These are phyloP conservation scores for Paramecium sonneborni DNA, from an alignment of 73 alveolate genomes.

Conservation along the genomic window DNA sequence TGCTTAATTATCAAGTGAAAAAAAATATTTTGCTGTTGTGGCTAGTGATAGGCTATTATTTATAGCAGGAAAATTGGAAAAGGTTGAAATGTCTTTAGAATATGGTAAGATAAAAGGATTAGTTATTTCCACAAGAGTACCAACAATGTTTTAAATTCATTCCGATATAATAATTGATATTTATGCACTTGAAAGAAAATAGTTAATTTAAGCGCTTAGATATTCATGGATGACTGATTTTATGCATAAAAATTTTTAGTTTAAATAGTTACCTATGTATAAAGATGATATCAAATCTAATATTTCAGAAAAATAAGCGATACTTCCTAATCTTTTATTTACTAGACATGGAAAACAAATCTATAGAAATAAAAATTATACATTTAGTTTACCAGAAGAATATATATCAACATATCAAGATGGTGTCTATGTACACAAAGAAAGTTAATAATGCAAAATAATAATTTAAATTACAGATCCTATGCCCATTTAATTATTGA, in stretches of 20 bases:
- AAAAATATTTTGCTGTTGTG: slow-evolving; percentile 1
- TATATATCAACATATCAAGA: slow-evolving; percentile 5
- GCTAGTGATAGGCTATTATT: slow-evolving; percentile 38
- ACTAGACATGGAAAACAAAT: not conserved
- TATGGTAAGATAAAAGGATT: slow-evolving; percentile 30
- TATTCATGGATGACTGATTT: slow-evolving; percentile 56
- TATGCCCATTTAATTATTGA: not conserved
- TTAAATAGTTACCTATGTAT: slow-evolving; percentile 1
- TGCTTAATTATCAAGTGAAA: not conserved
- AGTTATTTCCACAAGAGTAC: not conserved
- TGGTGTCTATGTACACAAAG: slow-evolving; percentile 48
- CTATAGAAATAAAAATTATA: not conserved
- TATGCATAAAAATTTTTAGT: slow-evolving; percentile 41
- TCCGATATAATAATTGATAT: not conserved
- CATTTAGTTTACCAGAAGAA: not conserved
- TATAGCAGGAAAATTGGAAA: not conserved
- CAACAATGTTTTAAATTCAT: slow-evolving; percentile 23
- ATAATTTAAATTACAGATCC: not conserved
- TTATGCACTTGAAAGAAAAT: slow-evolving; percentile 4
- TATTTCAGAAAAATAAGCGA: not conserved
- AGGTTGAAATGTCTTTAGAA: slow-evolving; percentile 2
- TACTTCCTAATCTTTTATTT: not conserved
- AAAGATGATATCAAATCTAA: slow-evolving; percentile 15
- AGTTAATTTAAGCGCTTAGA: not conserved
- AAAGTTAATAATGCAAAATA: not conserved